Evolutionary conservation across 192 early-diverging fungal genomes (phyloP).

Genomic region (Phlyctochytrium planicorne): DNA sequence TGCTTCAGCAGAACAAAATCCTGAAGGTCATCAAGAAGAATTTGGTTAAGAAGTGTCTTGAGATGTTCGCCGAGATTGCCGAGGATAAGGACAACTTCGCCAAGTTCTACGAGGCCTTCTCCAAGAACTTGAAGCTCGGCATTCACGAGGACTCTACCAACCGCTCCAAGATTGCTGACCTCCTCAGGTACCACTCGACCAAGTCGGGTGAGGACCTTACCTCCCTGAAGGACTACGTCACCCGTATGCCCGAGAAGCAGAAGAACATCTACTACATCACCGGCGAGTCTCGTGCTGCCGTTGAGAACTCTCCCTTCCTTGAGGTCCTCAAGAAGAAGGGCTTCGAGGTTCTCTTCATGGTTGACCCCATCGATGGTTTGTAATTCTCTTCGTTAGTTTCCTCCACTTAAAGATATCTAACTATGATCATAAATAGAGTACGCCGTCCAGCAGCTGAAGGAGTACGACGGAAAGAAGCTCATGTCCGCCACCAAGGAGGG

Average conservation of each 20-base stretch:
- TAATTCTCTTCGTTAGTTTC: background rate
- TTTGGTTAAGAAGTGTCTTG: slow-evolving; percentile 98
- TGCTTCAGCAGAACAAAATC: slow-evolving; percentile 99
- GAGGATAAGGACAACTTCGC: slow-evolving; percentile 99
- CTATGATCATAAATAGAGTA: slow-evolving; percentile 63
- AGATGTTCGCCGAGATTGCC: slow-evolving; percentile 95
- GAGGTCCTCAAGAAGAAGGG: slow-evolving; percentile 99
- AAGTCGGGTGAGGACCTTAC: slow-evolving; percentile 97
- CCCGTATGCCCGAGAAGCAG: slow-evolving; percentile 99
- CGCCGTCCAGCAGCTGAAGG: slow-evolving; percentile 96
- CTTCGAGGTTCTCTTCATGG: slow-evolving; percentile 98
- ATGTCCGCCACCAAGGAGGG: slow-evolving; percentile 98
- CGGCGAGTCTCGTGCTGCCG: slow-evolving; percentile 88
- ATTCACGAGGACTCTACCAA: slow-evolving; percentile 98
- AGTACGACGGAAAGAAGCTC: slow-evolving; percentile 99
- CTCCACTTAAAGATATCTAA: background rate
- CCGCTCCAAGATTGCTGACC: slow-evolving; percentile 94
- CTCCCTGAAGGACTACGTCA: slow-evolving; percentile 99
- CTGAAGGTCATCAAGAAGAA: slow-evolving; percentile 99
- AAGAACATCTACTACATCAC: slow-evolving; percentile 99
- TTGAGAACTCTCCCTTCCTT: slow-evolving; percentile 97
- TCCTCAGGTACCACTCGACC: slow-evolving; percentile 98
- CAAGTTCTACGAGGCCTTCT: slow-evolving; percentile 99
- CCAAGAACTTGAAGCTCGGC: slow-evolving; percentile 99
- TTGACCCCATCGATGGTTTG: slow-evolving; percentile 90